Conservation (phyloP, 768 basidiomycete species). For the Pleurotus djamor region DNA sequence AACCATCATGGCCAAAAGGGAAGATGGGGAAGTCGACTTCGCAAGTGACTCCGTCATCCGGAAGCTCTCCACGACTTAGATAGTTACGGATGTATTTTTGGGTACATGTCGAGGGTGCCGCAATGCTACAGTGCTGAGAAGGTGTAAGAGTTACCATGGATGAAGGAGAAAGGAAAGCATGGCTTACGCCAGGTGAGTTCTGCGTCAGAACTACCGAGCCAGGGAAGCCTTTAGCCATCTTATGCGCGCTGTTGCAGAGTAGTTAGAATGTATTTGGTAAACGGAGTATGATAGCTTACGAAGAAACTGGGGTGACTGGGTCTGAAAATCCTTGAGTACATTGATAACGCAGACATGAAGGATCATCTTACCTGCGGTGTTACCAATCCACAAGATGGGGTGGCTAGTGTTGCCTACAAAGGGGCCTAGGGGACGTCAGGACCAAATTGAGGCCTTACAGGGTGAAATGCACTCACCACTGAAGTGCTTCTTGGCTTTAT, state of each 20-base stretch:
- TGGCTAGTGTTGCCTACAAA: constrained; percentile 34
- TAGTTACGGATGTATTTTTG: constrained; percentile 30
- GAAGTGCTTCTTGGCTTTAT: background rate
- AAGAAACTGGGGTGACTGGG: constrained; percentile 15
- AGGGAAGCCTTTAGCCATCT: constrained; percentile 32
- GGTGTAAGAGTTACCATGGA: background rate
- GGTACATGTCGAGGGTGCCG: constrained; percentile 19
- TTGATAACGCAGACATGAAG: background rate
- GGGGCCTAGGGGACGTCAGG: constrained; percentile 21
- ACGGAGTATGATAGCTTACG: background rate
- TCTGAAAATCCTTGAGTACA: constrained; percentile 1
- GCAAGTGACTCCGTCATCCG: constrained; percentile 36
- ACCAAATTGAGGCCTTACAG: background rate
- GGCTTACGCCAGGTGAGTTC: constrained; percentile 33
- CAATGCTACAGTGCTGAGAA: constrained; percentile 14
- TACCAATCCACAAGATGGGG: constrained; percentile 38
- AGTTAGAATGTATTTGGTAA: background rate
- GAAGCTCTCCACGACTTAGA: constrained; percentile 37
- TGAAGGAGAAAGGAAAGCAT: constrained; percentile 1
- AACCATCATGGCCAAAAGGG: background rate
- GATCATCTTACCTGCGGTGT: constrained; percentile 28
- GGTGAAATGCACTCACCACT: background rate
- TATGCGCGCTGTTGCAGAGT: constrained; percentile 30
- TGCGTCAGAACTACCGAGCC: constrained; percentile 39
- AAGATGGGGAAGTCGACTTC: constrained; percentile 26